A percentile compares a stretch with the other conserved stretches of the same genome.
Evolutionary conservation across 1,284 basidiomycete species (phyloP).

Genomic region (Rhodotorula sp.): DNA sequence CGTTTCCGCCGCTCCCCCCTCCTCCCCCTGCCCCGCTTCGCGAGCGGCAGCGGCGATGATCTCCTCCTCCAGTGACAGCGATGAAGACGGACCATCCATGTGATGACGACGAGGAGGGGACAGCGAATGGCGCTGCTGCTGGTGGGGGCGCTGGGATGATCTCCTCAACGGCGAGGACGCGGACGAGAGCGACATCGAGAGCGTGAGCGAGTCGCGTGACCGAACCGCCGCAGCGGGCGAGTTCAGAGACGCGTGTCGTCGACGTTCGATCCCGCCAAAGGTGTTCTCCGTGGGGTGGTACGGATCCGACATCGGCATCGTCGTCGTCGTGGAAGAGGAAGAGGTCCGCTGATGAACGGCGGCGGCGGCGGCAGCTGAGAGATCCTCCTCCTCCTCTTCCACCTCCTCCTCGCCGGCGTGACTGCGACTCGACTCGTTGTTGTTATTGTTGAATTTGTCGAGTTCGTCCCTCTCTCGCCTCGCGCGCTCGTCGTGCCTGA

Average conservation of each 20-base stretch:
- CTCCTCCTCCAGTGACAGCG: neutral
- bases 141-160: too few relatives aligned
- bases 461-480: constrained; percentile 10
- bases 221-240: neutral
- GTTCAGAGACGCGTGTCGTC: neutral
- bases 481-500: constrained; percentile 13
- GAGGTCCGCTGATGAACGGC: neutral
- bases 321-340: neutral
- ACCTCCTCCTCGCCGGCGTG: too few relatives aligned
- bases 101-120: neutral
- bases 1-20: constrained; percentile 2
- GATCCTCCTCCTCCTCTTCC: neutral
- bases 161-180: neutral
- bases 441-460: constrained; percentile 1
- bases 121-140: neutral
- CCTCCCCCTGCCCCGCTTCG: neutral
- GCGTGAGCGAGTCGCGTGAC: too few relatives aligned
- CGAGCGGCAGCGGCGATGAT: neutral
- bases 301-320: constrained; percentile 4
- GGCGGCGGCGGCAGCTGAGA: neutral
- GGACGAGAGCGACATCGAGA: neutral
- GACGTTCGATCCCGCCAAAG: constrained; percentile 31
- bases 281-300: constrained; percentile 25
- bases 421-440: too few relatives aligned
- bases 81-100: neutral